Evolutionary conservation across 768 basidiomycete species (phyloP), one percentile per base, ranked within the genome.

Genomic region (Lentinula detonsa): DNA sequence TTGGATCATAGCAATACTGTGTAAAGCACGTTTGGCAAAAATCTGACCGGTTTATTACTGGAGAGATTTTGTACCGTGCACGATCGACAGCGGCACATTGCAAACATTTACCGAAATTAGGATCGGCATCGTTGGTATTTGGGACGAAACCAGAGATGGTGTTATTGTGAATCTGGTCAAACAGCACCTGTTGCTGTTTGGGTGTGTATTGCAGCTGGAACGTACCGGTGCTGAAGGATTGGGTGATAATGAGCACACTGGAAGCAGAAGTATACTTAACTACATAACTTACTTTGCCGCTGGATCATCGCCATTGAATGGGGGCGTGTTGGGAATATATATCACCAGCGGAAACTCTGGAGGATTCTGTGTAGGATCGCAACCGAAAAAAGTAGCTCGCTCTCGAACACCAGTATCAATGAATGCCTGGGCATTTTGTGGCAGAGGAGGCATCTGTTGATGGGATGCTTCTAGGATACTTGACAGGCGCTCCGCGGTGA

Each of bases 361-460:
- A 11, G 85, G 79, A 3, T 33, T 70, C 50, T 78, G 69, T 3
- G 54, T 68, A n/a, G 85, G 81, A 65, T 87, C 74, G 67, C 91
- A 93, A 2, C 91, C 91, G 73, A 91, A 92, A 74, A 93, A 91
- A 0, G 88, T 88, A 1, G 90, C 82, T 18, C 86, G 83, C 49
- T 73, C 74, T 67, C 85, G 88, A 1, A 90, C 78, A 40, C 88
- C 87, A 4, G 80, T 80, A 2, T 73, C 70, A 43, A 87, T 67
- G 70, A 89, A 91, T 9, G 76, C 77, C 3, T 76, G 76, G 0
- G 76, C 66, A 16, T 75, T 77, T 7, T 73, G 67, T n/a, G 88
- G 88, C 37, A 89, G 81, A 4, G 86, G 85, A 3, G 88, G 88
- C 68, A 90, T 84, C 49, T 70, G 71, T 62, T 86, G 84, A 68